Conservation (phyloP, 805 yeast species). For the Tetrapisispora iriomotensis region DNA sequence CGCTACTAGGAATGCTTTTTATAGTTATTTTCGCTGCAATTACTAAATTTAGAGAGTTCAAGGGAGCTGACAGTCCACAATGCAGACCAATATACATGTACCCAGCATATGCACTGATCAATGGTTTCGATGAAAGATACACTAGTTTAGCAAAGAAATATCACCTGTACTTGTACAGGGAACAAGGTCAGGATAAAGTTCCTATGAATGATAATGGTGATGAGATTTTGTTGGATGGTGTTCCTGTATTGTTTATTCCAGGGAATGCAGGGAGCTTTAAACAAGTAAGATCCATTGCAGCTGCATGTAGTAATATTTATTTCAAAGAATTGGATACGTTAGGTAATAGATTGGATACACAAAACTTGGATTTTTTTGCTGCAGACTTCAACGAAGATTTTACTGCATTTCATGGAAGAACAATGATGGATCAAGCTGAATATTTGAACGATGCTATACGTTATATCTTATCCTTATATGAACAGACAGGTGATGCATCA, state of each 20-base stretch:
- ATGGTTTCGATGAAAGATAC: conserved; percentile 63
- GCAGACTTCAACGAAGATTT: conserved; percentile 94
- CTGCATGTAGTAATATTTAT: conserved; percentile 55
- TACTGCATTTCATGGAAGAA: conserved; percentile 92
- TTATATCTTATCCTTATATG: conserved; percentile 64
- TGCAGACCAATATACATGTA: conserved; percentile 72
- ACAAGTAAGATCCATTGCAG: conserved; percentile 88
- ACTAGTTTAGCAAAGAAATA: conserved; percentile 57
- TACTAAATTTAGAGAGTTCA: conserved; percentile 10
- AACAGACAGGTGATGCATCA: conserved; percentile 13
- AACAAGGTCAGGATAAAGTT: conserved; percentile 54
- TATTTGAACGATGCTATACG: conserved; percentile 79
- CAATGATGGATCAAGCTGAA: conserved; percentile 88
- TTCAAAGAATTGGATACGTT: conserved; percentile 27
- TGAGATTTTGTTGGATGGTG: conserved; percentile 44
- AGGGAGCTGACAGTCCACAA: conserved; percentile 40
- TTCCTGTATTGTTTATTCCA: conserved; percentile 88
- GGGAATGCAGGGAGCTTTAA: conserved; percentile 94
- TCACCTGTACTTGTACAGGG: conserved; percentile 77
- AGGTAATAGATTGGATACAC: conserved; percentile 20
- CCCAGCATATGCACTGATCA: conserved; percentile 71
- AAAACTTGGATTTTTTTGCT: conserved; percentile 71
- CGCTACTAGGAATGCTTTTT: not conserved
- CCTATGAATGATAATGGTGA: conserved; percentile 35
- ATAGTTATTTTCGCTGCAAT: not conserved